Conservation (phyloP, 1,284 basidiomycete genomes). For the Cryptococcus wingfieldii region DNA sequence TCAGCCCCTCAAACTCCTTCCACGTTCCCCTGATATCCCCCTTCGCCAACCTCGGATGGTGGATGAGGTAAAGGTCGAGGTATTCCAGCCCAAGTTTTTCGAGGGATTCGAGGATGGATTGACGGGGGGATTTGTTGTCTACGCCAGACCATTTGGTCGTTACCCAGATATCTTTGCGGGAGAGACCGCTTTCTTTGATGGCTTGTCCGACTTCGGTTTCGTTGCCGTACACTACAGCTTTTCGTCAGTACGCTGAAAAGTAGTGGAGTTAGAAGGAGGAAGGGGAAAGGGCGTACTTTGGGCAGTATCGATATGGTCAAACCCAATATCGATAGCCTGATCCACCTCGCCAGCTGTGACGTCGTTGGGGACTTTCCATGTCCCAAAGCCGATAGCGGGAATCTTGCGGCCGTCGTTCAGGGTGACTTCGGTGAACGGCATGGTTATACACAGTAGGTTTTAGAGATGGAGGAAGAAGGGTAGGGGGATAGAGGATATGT, state of each 20-base stretch:
- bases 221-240: slow-evolving; percentile 36
- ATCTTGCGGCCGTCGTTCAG: slow-evolving; percentile 49
- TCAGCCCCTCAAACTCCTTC: slow-evolving; percentile 59
- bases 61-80: slow-evolving; percentile 63
- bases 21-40: slow-evolving; percentile 59
- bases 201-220: slow-evolving; percentile 52
- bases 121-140: slow-evolving; percentile 55
- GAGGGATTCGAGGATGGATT: slow-evolving; percentile 58
- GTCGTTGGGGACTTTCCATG: slow-evolving; percentile 43
- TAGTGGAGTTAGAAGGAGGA: background rate
- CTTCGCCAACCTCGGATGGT: slow-evolving; percentile 54
- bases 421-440: slow-evolving; percentile 35
- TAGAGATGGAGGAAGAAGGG: background rate
- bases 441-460: slow-evolving; percentile 3
- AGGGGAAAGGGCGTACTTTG: slow-evolving; percentile 25
- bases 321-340: slow-evolving; percentile 45
- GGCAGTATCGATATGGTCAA: slow-evolving; percentile 47
- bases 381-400: slow-evolving; percentile 45
- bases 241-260: background rate
- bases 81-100: slow-evolving; percentile 62
- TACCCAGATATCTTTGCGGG: slow-evolving; percentile 53
- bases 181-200: slow-evolving; percentile 49
- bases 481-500: background rate
- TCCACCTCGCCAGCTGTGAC: slow-evolving; percentile 32
- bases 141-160: slow-evolving; percentile 62